Evolutionary conservation across 1,139 yeast genomes (phyloP), one percentile per base, ranked within the genome.

Genomic region (Sugiyamaella japonica): DNA sequence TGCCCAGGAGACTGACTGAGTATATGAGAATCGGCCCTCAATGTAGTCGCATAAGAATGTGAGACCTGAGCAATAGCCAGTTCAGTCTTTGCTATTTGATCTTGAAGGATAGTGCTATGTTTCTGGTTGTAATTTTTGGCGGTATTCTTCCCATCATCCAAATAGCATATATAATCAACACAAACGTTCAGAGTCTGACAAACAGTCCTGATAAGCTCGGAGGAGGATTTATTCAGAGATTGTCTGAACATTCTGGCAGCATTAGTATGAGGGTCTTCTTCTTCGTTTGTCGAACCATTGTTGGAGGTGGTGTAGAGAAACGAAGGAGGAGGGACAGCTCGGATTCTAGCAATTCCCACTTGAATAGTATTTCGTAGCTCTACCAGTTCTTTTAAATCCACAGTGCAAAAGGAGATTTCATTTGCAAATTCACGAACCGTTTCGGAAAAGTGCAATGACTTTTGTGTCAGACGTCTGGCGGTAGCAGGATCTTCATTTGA

Each of bases 371-470:
- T 78, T 63, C 82, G 70, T 12, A 78, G 61, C 1, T 57, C 59
- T 50, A 71, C 65, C 29, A 78, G 63, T 32, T 70, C 71, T 13
- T 60, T 63, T 29, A 64, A 67, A n/a, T 69, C 58, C 54, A 74
- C 67, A 2, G 68, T 66, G 0, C 78, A 69, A 3, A 78, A 44
- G 10, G 76, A 70, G 13, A 73, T 52, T 52, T 76, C 79, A 60
- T 75, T 76, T 15, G 73, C 63, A 59, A 73, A 74, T 58, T 77
- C 81, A 57, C 82, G 69, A 53, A 72, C 75, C 6, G 69, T 68
- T 49, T 75, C 75, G 0, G 81, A 71, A 3, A 78, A 62, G 5
- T 61, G 63, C 1, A 75, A 62, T 2, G 76, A 63, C 5, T 65
- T 60, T 7, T 63, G 59, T 3, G 73, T 70, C 64, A 77, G 68